Base-by-base conservation (phyloP, 257 asterid species). In the Paulownia fortunei region DNA sequence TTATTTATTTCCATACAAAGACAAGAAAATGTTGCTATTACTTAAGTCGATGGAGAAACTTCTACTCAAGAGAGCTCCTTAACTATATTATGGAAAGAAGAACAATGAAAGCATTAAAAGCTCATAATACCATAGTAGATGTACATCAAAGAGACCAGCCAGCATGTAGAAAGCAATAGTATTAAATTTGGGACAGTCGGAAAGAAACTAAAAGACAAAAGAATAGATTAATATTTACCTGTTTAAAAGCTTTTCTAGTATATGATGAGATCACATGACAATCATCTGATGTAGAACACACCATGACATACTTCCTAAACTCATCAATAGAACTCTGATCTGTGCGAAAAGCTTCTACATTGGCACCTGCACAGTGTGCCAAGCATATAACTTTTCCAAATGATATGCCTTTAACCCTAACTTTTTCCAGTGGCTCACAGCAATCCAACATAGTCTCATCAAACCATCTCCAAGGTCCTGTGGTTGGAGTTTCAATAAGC, bases 401-500 rank as follows among this genome's bases (percentile, higher is more conserved):
- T 23, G 97, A 76, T 63, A 90, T 92, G 55, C 97, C 97, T 62
- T 84, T 68, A 58, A 46, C 89, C 84, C 79, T 88, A 46, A 90
- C 87, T 75, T 83, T 92, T 52, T 90, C 97, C 63, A 92, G 76
- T 8, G 96, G 90, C 84, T 92, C 96, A 51, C 96, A 92, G 56
- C 94, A 92, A 76, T 92, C 96, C 84, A 92, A 51, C 94, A 90
- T 92, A 47, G 90, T 87, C 82, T 92, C 96, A 67, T 92, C 96
- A 65, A 92, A 92, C 94, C 96, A 92, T 84, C 97, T 86, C 97
- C 97, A 90, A 65, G 96, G 93, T 55, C 96, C 97, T 92, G 84
- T 37, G 8, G 10, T 52, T 24, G 30, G 68, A 47, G 39, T 27
- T 77, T 42, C 59, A 37, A 59, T 60, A 81, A 68, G 72, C 73